phyloP scores from a whole-genome alignment of 352 stramenopile genomes.

The Phytophthora hibernalis region DNA sequence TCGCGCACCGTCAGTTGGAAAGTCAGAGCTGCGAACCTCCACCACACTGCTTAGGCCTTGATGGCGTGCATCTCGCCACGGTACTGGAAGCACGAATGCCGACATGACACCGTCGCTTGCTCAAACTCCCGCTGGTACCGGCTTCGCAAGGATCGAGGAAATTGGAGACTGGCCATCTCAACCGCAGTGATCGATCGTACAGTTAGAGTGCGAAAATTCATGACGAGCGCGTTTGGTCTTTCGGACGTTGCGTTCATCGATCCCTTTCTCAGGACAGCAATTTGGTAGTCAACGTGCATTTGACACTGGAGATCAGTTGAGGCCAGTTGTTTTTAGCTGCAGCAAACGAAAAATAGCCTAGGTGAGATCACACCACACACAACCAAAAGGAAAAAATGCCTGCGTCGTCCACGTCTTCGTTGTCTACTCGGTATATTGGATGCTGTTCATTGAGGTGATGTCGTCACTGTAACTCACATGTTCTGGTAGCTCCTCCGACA shows the following conservation, averaged over 20 bases:
- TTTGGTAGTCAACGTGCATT: too few relatives aligned
- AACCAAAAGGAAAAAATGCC: too few relatives aligned
- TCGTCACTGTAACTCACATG: too few relatives aligned
- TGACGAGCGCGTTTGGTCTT: neutral
- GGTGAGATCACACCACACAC: too few relatives aligned
- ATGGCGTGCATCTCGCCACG: neutral
- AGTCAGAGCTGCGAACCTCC: slow-evolving; percentile 8
- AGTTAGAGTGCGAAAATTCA: neutral
- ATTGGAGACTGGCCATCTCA: neutral
- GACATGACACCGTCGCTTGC: neutral
- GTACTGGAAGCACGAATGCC: neutral
- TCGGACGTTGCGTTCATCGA: too few relatives aligned
- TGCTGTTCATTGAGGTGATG: too few relatives aligned
- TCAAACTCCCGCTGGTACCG: neutral
- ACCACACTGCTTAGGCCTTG: slow-evolving; percentile 26
- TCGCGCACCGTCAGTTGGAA: neutral
- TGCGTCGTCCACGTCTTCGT: too few relatives aligned
- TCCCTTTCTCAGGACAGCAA: neutral
- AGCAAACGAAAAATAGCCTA: too few relatives aligned
- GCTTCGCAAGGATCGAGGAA: neutral
- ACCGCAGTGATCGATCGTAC: neutral
- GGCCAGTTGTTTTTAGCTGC: too few relatives aligned
- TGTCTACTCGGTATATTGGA: too few relatives aligned
- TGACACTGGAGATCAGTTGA: too few relatives aligned
- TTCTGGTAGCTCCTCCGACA: too few relatives aligned